Evolutionary conservation across 257 asterid genomes (phyloP).

Genomic region (Jacaranda mimosifolia): DNA sequence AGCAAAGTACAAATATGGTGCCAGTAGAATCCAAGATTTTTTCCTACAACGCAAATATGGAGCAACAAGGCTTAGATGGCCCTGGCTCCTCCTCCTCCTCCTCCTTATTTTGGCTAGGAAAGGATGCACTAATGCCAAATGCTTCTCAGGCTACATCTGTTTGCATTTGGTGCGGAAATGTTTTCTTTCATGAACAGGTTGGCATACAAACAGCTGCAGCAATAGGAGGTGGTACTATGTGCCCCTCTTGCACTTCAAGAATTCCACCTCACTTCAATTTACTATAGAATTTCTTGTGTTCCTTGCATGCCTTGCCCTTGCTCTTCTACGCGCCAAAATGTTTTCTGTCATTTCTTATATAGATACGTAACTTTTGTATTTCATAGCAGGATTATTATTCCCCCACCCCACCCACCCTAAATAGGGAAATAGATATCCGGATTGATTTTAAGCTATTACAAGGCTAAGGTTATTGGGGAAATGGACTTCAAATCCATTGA

Average conservation of each 20-base stretch:
- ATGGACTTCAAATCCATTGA: too few relatives aligned
- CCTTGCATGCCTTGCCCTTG: too few relatives aligned
- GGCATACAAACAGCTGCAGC: slow-evolving; percentile 63
- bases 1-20: slow-evolving; percentile 59
- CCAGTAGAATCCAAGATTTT: slow-evolving; percentile 64
- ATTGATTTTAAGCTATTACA: too few relatives aligned
- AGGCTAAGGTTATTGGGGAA: too few relatives aligned
- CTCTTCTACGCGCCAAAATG: too few relatives aligned
- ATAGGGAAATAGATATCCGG: too few relatives aligned
- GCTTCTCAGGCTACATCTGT: slow-evolving; percentile 46
- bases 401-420: too few relatives aligned
- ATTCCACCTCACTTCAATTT: slow-evolving; percentile 48
- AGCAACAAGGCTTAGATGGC: slow-evolving; percentile 48
- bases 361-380: too few relatives aligned
- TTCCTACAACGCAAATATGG: slow-evolving; percentile 46
- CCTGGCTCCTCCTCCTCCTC: too few relatives aligned
- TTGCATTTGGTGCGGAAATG: slow-evolving; percentile 79
- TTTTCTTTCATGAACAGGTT: slow-evolving; percentile 58
- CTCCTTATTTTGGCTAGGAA: slow-evolving; percentile 74
- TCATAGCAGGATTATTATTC: too few relatives aligned
- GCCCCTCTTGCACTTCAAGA: slow-evolving; percentile 66
- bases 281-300: slow-evolving; percentile 31
- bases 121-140: slow-evolving; percentile 60
- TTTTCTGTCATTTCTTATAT: too few relatives aligned
- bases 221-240: slow-evolving; percentile 51